These are phyloP conservation scores for Tricholoma bakamatsutake DNA, from an alignment of 768 basidiomycete genomes.

Conservation along the genomic window DNA sequence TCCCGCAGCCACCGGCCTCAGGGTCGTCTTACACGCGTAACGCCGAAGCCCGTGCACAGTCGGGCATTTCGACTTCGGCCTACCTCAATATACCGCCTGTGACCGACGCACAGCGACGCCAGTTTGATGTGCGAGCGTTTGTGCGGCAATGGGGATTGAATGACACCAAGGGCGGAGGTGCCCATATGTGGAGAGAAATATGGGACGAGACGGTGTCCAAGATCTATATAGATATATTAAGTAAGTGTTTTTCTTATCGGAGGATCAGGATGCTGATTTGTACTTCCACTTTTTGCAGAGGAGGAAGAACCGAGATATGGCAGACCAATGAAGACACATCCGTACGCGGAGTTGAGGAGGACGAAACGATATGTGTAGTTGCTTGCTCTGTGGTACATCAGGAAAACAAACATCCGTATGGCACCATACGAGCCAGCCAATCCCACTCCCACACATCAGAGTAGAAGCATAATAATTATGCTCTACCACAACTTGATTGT, in stretches of 20 bases:
- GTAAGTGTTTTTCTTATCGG: conserved; percentile 39
- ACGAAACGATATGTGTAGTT: conserved; percentile 39
- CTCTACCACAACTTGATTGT: no score
- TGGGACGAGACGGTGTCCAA: conserved; percentile 61
- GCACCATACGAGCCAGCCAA: no score
- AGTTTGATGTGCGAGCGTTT: conserved; percentile 68
- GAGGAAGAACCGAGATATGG: conserved; percentile 52
- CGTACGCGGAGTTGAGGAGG: conserved; percentile 47
- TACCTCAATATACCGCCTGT: conserved; percentile 42
- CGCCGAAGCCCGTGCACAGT: conserved; percentile 25
- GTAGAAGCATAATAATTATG: no score
- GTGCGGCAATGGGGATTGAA: conserved; percentile 47
- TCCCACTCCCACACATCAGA: no score
- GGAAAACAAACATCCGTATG: no score
- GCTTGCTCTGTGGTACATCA: not conserved
- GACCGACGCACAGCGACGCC: conserved; percentile 39
- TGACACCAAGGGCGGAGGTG: conserved; percentile 57
- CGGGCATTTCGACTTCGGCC: conserved; percentile 27
- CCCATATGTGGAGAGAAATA: conserved; percentile 77
- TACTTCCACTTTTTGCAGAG: conserved; percentile 21
- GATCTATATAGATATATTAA: conserved; percentile 61
- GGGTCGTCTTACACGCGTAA: conserved; percentile 28
- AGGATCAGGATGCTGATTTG: conserved; percentile 8
- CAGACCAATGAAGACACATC: conserved; percentile 44
- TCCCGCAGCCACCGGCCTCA: conserved; percentile 56